Base-by-base conservation (phyloP, 345 rosid genomes). In the Erodium maritimum region DNA sequence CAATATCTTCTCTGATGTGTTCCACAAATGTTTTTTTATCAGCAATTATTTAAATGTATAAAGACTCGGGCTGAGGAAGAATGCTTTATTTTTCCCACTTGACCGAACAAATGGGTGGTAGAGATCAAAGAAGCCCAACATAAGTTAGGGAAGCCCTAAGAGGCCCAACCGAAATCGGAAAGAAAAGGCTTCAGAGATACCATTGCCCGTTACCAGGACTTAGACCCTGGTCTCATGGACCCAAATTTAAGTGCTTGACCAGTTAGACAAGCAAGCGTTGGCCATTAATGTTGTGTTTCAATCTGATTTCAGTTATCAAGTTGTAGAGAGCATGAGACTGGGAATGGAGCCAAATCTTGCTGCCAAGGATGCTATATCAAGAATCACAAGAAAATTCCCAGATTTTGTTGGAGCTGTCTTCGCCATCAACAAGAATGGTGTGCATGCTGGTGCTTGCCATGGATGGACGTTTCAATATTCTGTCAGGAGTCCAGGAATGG, bases 391-490 rank as follows among this genome's bases (percentile, higher is more conserved):
- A 69, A 91, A 80, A 60, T 91, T 77, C 65, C 95, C 93, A 0
- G 69, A 80, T 67, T 91, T 81, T 25, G 79, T 88, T n/a, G 98
- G 98, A 54, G 98, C 96, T 34, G 80, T 91, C 55, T 77, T 91
- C 54, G 98, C 96, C 19, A 56, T 88, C 50, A 75, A 82, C 58
- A 91, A 80, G 76, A 75, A 76, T 19, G 95, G 95, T 13, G 67
- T 66, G 37, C 96, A 88, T 25, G 86, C 86, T 13, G 98, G 93
- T 60, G 93, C 91, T 58, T 86, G 96, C 64, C 80, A 86, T 74
- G 98, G 98, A 25, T 91, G 96, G 98, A 83, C 81, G 24, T 91
- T 91, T 74, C 83, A 84, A 77, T 91, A 91, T 75, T 88, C 98
- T 0, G 87, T 82, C 29, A 80, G 75, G 54, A 71, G 65, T 63